phyloP scores from a whole-genome alignment of 345 rosid species.

The Xanthoceras sorbifolium region DNA sequence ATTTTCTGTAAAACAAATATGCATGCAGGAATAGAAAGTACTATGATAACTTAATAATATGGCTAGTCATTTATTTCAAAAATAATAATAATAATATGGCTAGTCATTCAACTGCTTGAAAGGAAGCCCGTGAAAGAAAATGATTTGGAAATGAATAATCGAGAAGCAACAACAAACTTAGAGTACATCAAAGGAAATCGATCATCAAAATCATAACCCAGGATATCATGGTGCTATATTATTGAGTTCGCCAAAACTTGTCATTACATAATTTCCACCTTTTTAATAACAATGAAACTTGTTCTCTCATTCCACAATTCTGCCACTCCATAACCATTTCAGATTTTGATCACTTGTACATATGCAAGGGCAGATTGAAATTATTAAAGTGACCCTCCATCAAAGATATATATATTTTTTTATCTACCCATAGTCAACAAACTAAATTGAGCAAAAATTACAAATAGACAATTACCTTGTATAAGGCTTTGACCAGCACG shows the following conservation, averaged over 20 bases:
- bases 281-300: background rate
- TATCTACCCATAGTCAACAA: background rate
- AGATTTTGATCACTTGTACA: background rate
- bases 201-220: background rate
- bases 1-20: background rate
- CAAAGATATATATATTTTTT: no score
- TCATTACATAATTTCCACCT: background rate
- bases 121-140: background rate
- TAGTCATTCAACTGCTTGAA: background rate
- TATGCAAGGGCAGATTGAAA: background rate
- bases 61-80: no score
- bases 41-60: no score
- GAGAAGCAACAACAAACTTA: background rate
- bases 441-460: no score
- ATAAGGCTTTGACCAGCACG: constrained; percentile 83
- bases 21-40: background rate
- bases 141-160: background rate
- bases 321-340: background rate
- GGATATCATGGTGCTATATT: background rate
- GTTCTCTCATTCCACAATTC: background rate
- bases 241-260: background rate
- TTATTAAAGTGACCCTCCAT: background rate
- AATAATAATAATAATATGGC: background rate
- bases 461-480: constrained; percentile 47
- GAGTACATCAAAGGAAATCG: background rate